Conservation (phyloP, 169 alveolate species). For the Cryptosporidium ubiquitum region DNA sequence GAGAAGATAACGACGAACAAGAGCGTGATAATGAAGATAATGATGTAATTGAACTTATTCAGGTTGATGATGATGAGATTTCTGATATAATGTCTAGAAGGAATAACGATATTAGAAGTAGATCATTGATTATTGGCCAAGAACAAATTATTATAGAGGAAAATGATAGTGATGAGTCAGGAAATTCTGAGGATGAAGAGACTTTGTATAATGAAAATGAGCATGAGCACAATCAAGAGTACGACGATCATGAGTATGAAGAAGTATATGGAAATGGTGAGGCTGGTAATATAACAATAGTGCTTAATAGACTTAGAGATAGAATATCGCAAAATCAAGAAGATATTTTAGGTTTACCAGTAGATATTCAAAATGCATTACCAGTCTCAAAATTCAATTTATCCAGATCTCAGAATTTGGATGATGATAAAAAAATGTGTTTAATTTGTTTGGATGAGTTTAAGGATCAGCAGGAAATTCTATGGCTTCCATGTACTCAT, state of each 20-base stretch:
- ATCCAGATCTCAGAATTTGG: slow-evolving; percentile 58
- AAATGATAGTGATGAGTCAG: neutral
- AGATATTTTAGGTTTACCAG: slow-evolving; percentile 11
- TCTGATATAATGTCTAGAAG: slow-evolving; percentile 13
- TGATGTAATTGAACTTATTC: slow-evolving; percentile 25
- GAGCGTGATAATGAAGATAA: neutral
- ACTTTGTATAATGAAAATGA: neutral
- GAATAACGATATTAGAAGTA: slow-evolving; percentile 14
- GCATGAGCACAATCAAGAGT: neutral
- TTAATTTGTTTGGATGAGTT: slow-evolving; percentile 80
- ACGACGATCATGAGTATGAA: neutral
- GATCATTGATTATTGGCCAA: slow-evolving; percentile 17
- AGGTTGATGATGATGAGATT: slow-evolving; percentile 27
- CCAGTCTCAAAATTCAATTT: slow-evolving; percentile 41
- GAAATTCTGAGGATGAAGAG: neutral
- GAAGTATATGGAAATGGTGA: neutral
- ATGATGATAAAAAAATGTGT: slow-evolving; percentile 73
- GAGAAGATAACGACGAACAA: neutral
- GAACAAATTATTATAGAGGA: slow-evolving; percentile 14
- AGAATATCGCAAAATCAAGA: neutral
- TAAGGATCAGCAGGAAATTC: slow-evolving; percentile 76
- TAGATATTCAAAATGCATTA: slow-evolving; percentile 21
- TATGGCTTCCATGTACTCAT: slow-evolving; percentile 79
- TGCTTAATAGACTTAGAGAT: neutral
- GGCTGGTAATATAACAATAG: neutral